These are phyloP conservation scores for Fusarium staphyleae DNA, from an alignment of 2,329 filamentous ascomycete genomes.

Conservation along the genomic window DNA sequence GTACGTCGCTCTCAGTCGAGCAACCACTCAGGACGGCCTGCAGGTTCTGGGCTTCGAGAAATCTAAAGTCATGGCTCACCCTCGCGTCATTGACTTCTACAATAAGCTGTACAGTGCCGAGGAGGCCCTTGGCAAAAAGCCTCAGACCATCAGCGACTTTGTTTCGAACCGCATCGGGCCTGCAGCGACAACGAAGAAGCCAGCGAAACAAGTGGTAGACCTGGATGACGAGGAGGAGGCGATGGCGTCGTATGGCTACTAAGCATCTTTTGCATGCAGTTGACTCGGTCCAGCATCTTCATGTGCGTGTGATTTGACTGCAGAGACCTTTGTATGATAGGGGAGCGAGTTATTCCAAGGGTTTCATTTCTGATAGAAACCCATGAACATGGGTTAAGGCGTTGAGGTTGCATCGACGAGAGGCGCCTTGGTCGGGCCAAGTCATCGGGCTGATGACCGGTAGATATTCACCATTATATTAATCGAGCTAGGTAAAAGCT, in stretches of 20 bases:
- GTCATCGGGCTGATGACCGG: slow-evolving; percentile 9
- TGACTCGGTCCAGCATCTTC: neutral
- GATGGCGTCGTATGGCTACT: slow-evolving; percentile 55
- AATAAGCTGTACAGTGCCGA: slow-evolving; percentile 79
- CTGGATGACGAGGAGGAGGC: slow-evolving; percentile 60
- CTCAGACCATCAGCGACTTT: slow-evolving; percentile 50
- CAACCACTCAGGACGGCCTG: slow-evolving; percentile 84
- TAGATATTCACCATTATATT: slow-evolving; percentile 12
- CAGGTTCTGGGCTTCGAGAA: slow-evolving; percentile 91
- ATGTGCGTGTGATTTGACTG: slow-evolving; percentile 12
- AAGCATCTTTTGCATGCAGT: slow-evolving; percentile 3
- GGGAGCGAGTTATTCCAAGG: neutral
- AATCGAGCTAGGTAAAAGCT: neutral
- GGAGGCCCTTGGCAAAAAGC: slow-evolving; percentile 50
- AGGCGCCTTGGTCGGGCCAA: slow-evolving; percentile 19
- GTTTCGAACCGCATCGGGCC: slow-evolving; percentile 46
- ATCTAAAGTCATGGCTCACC: slow-evolving; percentile 91
- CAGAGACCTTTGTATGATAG: slow-evolving; percentile 23
- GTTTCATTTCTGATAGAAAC: slow-evolving; percentile 10
- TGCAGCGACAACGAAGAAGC: slow-evolving; percentile 26
- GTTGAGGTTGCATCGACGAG: slow-evolving; percentile 10
- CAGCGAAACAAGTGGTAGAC: slow-evolving; percentile 37
- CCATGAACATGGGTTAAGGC: slow-evolving; percentile 16
- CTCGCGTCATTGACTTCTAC: slow-evolving; percentile 86
- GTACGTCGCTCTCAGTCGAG: slow-evolving; percentile 94